Percentiles rank a stretch among this genome's conserved stretches.
phyloP scores from a whole-genome alignment of 2,329 filamentous ascomycete species.

The Colletotrichum karsti region DNA sequence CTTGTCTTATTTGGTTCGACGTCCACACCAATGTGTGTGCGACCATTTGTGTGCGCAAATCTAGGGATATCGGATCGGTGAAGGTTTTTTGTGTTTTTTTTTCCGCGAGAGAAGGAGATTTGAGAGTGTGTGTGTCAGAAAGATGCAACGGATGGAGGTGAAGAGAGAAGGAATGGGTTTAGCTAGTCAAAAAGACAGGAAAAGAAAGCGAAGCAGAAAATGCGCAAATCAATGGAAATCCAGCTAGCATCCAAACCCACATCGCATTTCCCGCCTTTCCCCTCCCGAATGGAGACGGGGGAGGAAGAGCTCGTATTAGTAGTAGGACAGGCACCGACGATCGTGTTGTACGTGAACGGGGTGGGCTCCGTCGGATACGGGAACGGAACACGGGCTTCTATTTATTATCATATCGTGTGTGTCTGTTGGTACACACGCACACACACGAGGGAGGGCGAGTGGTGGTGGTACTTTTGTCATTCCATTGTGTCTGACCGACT shows the following conservation, averaged over 20 bases:
- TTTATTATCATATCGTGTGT: background rate
- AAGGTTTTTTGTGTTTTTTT: background rate
- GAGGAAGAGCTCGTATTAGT: background rate
- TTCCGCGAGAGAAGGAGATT: too few relatives aligned
- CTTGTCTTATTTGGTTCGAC: background rate
- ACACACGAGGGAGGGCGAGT: background rate
- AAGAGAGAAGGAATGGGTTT: background rate
- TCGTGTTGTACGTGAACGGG: background rate
- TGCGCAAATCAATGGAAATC: constrained; percentile 4
- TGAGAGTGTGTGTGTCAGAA: too few relatives aligned
- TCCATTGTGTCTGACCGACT: background rate
- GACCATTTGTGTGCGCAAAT: background rate
- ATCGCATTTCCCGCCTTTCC: background rate
- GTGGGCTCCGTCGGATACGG: background rate
- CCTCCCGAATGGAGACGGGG: background rate
- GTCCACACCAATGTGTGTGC: background rate
- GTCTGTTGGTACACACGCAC: constrained; percentile 9
- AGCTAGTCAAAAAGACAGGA: background rate
- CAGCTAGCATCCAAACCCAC: background rate
- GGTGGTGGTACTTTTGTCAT: background rate
- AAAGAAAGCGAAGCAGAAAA: background rate
- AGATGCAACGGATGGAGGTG: background rate
- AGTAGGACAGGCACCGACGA: background rate
- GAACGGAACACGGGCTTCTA: background rate
- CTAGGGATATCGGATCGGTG: background rate